These are phyloP conservation scores for Gloeopeniophorella convolvens DNA, from an alignment of 768 basidiomycete genomes.

Conservation along the genomic window DNA sequence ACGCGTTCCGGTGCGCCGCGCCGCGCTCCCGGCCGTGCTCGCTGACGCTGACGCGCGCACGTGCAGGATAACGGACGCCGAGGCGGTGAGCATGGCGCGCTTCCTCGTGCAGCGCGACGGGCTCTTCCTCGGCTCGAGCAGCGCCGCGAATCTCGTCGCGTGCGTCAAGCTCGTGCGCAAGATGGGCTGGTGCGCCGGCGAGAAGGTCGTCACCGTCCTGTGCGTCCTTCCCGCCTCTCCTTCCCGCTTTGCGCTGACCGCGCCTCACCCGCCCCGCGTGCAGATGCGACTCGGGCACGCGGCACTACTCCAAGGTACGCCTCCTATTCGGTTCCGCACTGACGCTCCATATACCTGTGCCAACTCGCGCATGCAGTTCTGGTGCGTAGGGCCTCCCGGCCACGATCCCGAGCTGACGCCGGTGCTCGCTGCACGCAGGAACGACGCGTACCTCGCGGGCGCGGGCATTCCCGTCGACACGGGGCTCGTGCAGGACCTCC, in stretches of 20 bases:
- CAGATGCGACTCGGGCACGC: slow-evolving; percentile 76
- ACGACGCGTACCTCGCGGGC: slow-evolving; percentile 42
- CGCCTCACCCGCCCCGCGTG: too few relatives aligned
- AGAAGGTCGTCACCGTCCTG: slow-evolving; percentile 82
- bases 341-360: background rate
- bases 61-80: slow-evolving; percentile 81
- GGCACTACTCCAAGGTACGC: slow-evolving; percentile 88
- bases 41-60: background rate
- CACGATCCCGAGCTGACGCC: background rate
- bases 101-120: slow-evolving; percentile 89
- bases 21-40: background rate
- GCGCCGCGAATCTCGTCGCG: slow-evolving; percentile 93
- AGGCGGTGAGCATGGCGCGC: slow-evolving; percentile 94
- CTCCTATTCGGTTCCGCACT: background rate
- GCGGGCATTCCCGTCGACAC: slow-evolving; percentile 38
- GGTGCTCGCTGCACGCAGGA: slow-evolving; percentile 32
- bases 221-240: slow-evolving; percentile 32
- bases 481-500: slow-evolving; percentile 35
- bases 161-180: slow-evolving; percentile 74
- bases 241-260: background rate
- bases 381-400: slow-evolving; percentile 31
- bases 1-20: slow-evolving; percentile 66
- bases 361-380: too few relatives aligned
- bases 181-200: slow-evolving; percentile 60
- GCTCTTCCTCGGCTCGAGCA: slow-evolving; percentile 91